A percentile compares a stretch with the other conserved stretches of the same genome.
phyloP scores from a whole-genome alignment of 495 filamentous ascomycete genomes.

The Xylaria palmicola region DNA sequence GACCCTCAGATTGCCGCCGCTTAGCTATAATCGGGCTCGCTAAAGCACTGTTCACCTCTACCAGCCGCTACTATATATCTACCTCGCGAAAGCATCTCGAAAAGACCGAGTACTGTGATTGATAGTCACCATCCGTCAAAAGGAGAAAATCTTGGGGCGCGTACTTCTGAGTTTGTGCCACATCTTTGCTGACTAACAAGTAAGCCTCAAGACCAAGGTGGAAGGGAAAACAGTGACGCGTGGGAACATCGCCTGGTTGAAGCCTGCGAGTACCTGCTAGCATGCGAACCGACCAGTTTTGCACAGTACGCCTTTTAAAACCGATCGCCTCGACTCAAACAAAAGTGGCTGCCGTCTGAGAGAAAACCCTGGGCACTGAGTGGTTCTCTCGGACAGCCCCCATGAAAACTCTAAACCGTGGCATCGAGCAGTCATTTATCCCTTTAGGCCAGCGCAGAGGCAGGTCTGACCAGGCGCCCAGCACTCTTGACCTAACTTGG shows the following conservation, averaged over 20 bases:
- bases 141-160: not conserved
- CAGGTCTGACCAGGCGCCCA: conserved; percentile 62
- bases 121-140: not conserved
- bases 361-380: conserved; percentile 28
- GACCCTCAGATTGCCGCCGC: conserved; percentile 29
- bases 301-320: not conserved
- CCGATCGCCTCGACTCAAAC: not conserved
- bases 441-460: conserved; percentile 62
- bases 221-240: not conserved
- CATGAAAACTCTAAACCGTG: conserved; percentile 50
- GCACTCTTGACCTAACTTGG: conserved; percentile 68
- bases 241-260: conserved; percentile 1
- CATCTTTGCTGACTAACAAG: conserved; percentile 6
- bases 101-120: not conserved
- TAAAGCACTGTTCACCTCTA: conserved; percentile 14
- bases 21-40: conserved; percentile 21
- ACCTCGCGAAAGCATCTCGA: conserved; percentile 12
- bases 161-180: not conserved
- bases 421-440: conserved; percentile 42
- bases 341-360: conserved; percentile 12
- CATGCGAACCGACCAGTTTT: conserved; percentile 11
- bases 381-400: conserved; percentile 34
- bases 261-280: conserved; percentile 2
- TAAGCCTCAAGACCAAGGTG: not conserved
- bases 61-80: conserved; percentile 23